A percentile compares a stretch with the other conserved stretches of the same genome.
Conservation (phyloP, 768 basidiomycete genomes). For the Gyrodon lividus region DNA sequence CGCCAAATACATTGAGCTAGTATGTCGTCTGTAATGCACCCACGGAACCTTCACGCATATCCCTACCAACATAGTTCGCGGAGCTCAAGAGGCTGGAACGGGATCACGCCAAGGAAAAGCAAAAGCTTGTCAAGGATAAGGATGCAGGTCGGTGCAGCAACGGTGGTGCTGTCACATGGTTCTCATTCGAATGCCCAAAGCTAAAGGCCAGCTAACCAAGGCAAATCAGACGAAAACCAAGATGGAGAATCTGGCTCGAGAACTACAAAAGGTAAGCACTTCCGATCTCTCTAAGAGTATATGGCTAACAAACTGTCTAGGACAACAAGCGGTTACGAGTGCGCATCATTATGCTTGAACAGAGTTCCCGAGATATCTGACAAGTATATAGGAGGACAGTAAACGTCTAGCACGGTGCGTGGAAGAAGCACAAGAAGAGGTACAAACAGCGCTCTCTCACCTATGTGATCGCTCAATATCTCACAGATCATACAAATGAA, state of each 20-base stretch:
- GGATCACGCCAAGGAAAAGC: constrained; percentile 89
- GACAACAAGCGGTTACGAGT: constrained; percentile 89
- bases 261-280: constrained; percentile 74
- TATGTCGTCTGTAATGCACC: constrained; percentile 38
- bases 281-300: constrained; percentile 11
- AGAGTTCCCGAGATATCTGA: constrained; percentile 18
- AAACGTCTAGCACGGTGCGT: constrained; percentile 76
- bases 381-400: constrained; percentile 67
- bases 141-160: constrained; percentile 62
- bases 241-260: constrained; percentile 87
- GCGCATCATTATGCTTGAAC: constrained; percentile 25
- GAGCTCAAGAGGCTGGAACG: constrained; percentile 85
- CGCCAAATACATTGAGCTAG: constrained; percentile 85
- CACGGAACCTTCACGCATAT: constrained; percentile 20
- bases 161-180: constrained; percentile 3
- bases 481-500: constrained; percentile 78
- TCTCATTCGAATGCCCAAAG: constrained; percentile 37
- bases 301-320: constrained; percentile 38
- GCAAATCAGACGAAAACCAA: constrained; percentile 86
- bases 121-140: constrained; percentile 88
- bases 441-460: constrained; percentile 24
- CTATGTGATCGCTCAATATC: constrained; percentile 3
- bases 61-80: constrained; percentile 60
- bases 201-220: constrained; percentile 83
- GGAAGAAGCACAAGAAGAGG: constrained; percentile 87